Evolutionary conservation across 495 filamentous ascomycete species (phyloP).

Genomic region (Penicillium soppii): DNA sequence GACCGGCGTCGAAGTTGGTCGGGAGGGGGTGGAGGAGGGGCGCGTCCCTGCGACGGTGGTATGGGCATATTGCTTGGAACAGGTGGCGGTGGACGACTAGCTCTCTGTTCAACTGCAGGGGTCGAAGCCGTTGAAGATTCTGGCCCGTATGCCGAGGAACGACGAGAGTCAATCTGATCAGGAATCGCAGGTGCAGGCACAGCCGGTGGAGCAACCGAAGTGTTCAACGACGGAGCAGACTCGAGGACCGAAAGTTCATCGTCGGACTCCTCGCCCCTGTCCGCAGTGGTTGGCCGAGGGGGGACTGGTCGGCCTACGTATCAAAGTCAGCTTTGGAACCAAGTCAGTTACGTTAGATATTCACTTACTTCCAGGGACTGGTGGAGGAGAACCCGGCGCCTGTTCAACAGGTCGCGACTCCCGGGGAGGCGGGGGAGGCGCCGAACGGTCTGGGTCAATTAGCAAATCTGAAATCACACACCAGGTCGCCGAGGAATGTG

Average conservation of each 20-base stretch:
- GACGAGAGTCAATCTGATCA: constrained; percentile 44
- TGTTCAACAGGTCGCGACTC: constrained; percentile 45
- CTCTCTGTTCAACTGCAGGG: constrained; percentile 45
- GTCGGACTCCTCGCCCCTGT: constrained; percentile 84
- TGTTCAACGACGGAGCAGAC: constrained; percentile 43
- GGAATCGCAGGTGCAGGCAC: constrained; percentile 46
- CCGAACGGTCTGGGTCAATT: constrained; percentile 24
- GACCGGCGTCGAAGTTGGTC: constrained; percentile 56
- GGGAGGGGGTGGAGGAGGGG: constrained; percentile 80
- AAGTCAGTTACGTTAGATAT: background rate
- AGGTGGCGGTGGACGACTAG: constrained; percentile 51
- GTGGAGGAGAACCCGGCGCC: constrained; percentile 66
- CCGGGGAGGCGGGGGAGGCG: constrained; percentile 31
- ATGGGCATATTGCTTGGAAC: constrained; percentile 47
- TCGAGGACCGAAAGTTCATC: constrained; percentile 82
- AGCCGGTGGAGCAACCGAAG: constrained; percentile 44
- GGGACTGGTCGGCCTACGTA: constrained; percentile 57
- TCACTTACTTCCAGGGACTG: constrained; percentile 66
- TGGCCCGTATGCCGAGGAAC: constrained; percentile 39
- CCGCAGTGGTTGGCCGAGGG: constrained; percentile 59
- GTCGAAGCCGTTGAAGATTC: constrained; percentile 54
- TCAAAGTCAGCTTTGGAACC: constrained; percentile 22
- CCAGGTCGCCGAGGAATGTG: background rate
- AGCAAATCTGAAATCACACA: background rate
- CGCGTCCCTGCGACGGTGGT: constrained; percentile 57